Base-by-base conservation (phyloP, 2,329 filamentous ascomycete genomes). In the Daldinia eschscholtzii region DNA sequence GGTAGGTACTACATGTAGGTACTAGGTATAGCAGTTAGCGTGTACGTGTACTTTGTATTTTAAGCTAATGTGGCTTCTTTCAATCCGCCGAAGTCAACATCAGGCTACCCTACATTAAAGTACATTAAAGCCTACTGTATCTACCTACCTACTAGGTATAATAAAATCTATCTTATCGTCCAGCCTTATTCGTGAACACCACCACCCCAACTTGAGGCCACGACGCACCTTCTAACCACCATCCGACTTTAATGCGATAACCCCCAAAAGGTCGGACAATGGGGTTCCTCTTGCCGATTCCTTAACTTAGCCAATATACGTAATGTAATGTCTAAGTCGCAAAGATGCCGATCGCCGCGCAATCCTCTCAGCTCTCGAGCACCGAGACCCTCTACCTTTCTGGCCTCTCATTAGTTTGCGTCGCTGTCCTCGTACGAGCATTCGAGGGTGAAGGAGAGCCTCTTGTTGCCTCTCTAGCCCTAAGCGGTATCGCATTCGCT, bases 401-500 rank as follows among this genome's bases (percentile, higher is more conserved):
- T 71, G 83, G 89, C 18, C 82, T 97, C 63, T 87, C 89, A 50
- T 85, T 89, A 72, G 89, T 88, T 63, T 93, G 92, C 76, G 79
- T 92, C 73, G 89, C 89, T 65, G 85, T 98, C 72, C 87, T 98
- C 71, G 84, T 87, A 70, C 95, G 95, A 79, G 93, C 93, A 42
- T 91, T 98, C 77, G 88, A 90, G 67, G 79, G 75, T 73, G 92
- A 97, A 80, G 94, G 94, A 72, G 93, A 96, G 74, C 95, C 96
- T 41, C 87, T 99, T 75, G 86, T 97, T 73, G 95, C 94, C 9
- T 97, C 93, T 0, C 84, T 97, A 64, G 93, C 94, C 15, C 91
- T 98, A 75, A 96, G 93, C 76, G 88, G 91, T 23, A 85, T 97
- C 72, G 94, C 93, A 39, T 99, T 97, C 79, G 86, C 91, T 3